Evolutionary conservation across 768 basidiomycete species (phyloP), one percentile per base, ranked within the genome.

Genomic region (Coprinopsis sp.): DNA sequence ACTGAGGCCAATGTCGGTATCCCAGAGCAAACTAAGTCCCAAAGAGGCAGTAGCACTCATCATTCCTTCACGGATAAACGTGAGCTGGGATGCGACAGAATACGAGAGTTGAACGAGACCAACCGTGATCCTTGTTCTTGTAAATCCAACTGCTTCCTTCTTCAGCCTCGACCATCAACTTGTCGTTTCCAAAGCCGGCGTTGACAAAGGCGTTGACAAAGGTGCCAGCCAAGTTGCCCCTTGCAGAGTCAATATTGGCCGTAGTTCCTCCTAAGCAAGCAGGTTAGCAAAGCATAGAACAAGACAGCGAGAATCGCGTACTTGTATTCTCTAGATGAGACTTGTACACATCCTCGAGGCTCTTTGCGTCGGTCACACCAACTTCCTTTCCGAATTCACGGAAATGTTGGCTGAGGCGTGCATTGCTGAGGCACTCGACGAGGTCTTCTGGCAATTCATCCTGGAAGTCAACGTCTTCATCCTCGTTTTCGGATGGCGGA

Each of bases 201-300:
- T 99, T 99, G 43, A 97, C 95, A 51, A 98, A 99, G 1, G 93
- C 96, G 59, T 99, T 98, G 52, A 99, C 96, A 53, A 98, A 98
- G 1, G 95, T 96, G 3, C 92, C 90, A 0, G 96, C 95, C 49
- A 98, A 68, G 65, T 97, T 98, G 34, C 85, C 92, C 48, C 89
- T 79, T 19, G 96, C 95, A 5, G 94, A 96, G 58, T 97, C 94
- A 38, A 96, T 83, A 49, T 82, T 88, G 0, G 86, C 74, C 2
- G 83, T 77, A 11, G 84, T 70, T 21, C 80, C 76, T 52, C 84
- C 85, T 87, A 33, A 40, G 6, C 6, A 18, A 22, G 4, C 52
- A 30, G 19, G 34, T 33, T 10, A 41, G 25, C 6, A 33, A 6
- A 7, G n/a, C 43, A 30, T 23, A 27, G 22, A 44, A 46, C 11